Conservation (phyloP, 164 flowering plant species). For the Amborella trichopoda region DNA sequence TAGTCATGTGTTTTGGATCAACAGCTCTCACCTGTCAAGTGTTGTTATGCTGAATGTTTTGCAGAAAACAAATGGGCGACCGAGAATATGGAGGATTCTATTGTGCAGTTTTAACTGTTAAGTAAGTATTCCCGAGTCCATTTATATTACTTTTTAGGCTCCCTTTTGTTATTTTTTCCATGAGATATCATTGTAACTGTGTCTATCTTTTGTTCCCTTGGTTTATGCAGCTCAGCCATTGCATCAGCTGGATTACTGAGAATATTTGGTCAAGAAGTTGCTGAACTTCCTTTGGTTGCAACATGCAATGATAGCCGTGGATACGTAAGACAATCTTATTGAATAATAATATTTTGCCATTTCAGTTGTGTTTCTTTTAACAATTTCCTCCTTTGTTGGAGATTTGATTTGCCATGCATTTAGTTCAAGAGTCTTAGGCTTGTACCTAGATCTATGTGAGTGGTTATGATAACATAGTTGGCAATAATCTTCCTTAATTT, state of each 20-base stretch:
- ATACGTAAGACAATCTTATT: constrained; percentile 37
- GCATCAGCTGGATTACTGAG: constrained; percentile 88
- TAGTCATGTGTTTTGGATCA: constrained; percentile 1
- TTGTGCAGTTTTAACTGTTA: constrained; percentile 64
- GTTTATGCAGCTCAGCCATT: constrained; percentile 50
- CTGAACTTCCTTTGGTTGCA: constrained; percentile 94
- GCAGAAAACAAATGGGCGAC: constrained; percentile 80
- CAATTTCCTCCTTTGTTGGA: not conserved
- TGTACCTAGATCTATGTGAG: too few relatives aligned
- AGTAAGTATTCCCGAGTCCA: constrained; percentile 26
- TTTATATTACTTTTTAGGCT: not conserved
- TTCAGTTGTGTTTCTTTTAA: not conserved
- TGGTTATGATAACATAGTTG: too few relatives aligned
- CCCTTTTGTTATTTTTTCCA: not conserved
- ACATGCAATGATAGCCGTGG: constrained; percentile 72
- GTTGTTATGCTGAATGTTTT: constrained; percentile 6
- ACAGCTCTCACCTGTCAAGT: not conserved
- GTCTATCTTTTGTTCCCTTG: not conserved
- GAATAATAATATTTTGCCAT: not conserved
- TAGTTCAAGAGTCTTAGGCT: too few relatives aligned
- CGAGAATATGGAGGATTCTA: constrained; percentile 91
- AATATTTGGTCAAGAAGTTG: constrained; percentile 76
- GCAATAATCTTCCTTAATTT: too few relatives aligned
- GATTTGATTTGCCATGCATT: too few relatives aligned
- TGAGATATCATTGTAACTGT: not conserved